phyloP scores from a whole-genome alignment of 1,284 basidiomycete genomes.

The Irpex sp. region DNA sequence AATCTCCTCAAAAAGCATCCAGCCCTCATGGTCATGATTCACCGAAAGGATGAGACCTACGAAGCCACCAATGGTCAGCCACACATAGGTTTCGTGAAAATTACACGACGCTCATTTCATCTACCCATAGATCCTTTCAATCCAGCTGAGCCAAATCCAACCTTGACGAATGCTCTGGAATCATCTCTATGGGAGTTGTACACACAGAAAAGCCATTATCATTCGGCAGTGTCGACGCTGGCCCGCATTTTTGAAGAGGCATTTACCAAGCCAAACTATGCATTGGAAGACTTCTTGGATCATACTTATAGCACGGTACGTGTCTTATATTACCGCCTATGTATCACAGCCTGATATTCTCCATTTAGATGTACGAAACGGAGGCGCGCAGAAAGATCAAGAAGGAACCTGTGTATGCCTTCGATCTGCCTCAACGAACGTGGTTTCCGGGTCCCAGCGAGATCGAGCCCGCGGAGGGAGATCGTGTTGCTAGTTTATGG shows the following conservation, averaged over 20 bases:
- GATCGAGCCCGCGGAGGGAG: constrained; percentile 4
- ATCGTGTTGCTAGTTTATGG: constrained; percentile 7
- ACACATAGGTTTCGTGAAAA: not conserved
- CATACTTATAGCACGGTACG: constrained; percentile 90
- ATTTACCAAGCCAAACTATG: constrained; percentile 89
- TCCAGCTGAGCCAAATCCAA: constrained; percentile 66
- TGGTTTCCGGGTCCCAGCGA: constrained; percentile 23
- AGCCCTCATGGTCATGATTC: constrained; percentile 90
- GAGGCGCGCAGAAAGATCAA: constrained; percentile 80
- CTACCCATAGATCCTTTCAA: constrained; percentile 68
- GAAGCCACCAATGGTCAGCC: constrained; percentile 36
- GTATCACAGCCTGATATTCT: not conserved
- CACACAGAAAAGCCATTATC: constrained; percentile 81
- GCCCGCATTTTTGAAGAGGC: constrained; percentile 86
- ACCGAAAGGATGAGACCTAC: constrained; percentile 52
- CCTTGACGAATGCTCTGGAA: constrained; percentile 75
- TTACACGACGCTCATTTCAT: not conserved
- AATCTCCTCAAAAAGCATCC: constrained; percentile 94
- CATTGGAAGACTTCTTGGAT: constrained; percentile 96
- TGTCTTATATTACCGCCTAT: constrained; percentile 13
- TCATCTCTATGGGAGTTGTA: constrained; percentile 93
- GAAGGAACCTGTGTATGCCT: constrained; percentile 69
- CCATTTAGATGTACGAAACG: constrained; percentile 77
- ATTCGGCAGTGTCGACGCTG: constrained; percentile 80
- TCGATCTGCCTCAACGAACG: constrained; percentile 34